Base-by-base conservation (phyloP, 2,329 filamentous ascomycete genomes). In the Dothideomycetidae sp. region DNA sequence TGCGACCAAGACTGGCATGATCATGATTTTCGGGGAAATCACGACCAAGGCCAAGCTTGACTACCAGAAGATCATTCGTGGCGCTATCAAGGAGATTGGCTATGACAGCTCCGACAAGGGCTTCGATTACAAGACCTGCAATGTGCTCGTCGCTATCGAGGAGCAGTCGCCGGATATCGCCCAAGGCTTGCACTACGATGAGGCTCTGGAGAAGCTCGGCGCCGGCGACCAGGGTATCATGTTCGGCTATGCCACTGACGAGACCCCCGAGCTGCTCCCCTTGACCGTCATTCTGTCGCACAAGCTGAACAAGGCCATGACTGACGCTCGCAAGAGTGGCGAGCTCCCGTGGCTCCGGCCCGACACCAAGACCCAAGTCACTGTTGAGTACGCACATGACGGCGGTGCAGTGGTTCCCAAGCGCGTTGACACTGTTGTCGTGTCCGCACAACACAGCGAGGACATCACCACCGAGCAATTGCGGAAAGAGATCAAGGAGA, bases 221-320 rank as follows among this genome's bases (percentile, higher is more conserved):
- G 90, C 90, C 46, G 90, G 90, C 80, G 90, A 98, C 68, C 90
- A 98, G 73, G 90, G 90, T 73, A 94, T 98, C 73, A 98, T 98
- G 90, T 98, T 98, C 67, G 90, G 90, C 56, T 98, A 98, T 74
- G 90, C 90, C 63, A 93, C 90, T 56, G 90, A 98, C 58, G 90
- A 98, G 75, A 96, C 90, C 54, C 86, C 88, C 45, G 90, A 98
- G 71, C 75, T 93, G 53, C 82, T 96, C 61, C 90, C 90, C 50
- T 72, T 98, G 56, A 96, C 88, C 55, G 73, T 96, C 52, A 75
- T 88, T 56, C 77, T 96, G 58, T 81, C 90, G 57, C 90, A 98
- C 77, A 85, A 86, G 73, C 82, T 98, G 54, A 98, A 98, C 70
- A 73, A 78, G 59, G 84, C 84, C 63, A 93, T 98, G 86, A 81